Evolutionary conservation across 176 grass and related monocot genomes (phyloP).

Genomic region (Triticum turgidum): DNA sequence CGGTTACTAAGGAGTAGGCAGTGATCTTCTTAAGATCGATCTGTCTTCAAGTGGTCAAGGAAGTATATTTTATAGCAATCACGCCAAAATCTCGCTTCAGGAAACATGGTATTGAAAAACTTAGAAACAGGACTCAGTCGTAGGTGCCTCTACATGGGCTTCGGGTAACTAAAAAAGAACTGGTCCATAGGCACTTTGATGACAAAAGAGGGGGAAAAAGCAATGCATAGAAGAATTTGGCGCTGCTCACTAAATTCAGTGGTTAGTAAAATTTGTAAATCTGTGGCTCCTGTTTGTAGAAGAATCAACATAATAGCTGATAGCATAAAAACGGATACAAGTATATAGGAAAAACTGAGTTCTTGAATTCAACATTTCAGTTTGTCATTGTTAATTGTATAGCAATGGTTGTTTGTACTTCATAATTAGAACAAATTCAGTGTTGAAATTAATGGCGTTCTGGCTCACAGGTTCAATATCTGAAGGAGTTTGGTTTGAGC

Average conservation of each 20-base stretch:
- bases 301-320: not conserved
- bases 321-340: not conserved
- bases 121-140: not conserved
- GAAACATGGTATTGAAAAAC: not conserved
- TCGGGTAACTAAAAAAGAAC: not conserved
- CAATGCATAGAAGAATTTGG: not conserved
- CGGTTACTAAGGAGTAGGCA: too few species aligned
- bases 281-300: not conserved
- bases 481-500: constrained; percentile 76
- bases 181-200: not conserved
- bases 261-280: not conserved
- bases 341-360: not conserved
- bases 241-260: not conserved
- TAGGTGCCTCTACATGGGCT: not conserved
- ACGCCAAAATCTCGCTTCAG: not conserved
- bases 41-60: not conserved
- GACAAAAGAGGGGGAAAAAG: not conserved
- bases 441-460: not conserved
- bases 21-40: not conserved
- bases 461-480: constrained; percentile 68
- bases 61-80: not conserved
- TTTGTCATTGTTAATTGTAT: not conserved
- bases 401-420: not conserved
- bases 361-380: not conserved
- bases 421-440: not conserved